Percentiles rank a stretch among this genome's conserved stretches.
Conservation (phyloP, 208 protist species). For the Wallacemonas sp. region DNA sequence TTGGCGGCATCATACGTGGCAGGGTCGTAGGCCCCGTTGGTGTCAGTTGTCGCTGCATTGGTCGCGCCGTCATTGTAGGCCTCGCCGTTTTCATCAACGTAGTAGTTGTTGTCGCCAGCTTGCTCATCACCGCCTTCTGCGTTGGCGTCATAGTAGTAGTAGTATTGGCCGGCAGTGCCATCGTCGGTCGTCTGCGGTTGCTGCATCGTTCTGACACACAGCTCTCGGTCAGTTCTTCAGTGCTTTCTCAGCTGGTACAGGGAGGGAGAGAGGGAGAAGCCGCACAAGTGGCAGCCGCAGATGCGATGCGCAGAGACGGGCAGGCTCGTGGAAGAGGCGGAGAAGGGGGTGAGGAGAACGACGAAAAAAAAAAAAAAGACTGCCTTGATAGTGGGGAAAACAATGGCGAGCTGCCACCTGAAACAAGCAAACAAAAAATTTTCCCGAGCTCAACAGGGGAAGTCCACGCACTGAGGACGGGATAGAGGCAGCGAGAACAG, state of each 20-base stretch:
- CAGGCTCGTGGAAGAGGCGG: not conserved
- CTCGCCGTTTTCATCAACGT: conserved; percentile 4
- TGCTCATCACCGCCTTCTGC: not conserved
- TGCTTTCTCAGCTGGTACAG: not conserved
- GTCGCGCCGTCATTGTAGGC: conserved; percentile 5
- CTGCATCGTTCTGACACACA: not conserved
- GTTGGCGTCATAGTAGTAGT: conserved; percentile 15
- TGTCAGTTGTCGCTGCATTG: conserved; percentile 2
- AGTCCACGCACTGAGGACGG: too few relatives aligned
- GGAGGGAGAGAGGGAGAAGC: too few relatives aligned
- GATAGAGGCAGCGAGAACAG: too few relatives aligned
- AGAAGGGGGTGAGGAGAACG: not conserved
- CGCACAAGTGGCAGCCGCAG: too few relatives aligned
- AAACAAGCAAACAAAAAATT: too few relatives aligned
- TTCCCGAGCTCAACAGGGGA: too few relatives aligned
- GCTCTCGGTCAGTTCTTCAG: not conserved
- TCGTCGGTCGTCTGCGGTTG: conserved; percentile 3
- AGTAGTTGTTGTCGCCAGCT: conserved; percentile 6
- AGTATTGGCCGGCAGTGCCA: conserved; percentile 2
- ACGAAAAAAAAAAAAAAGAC: not conserved
- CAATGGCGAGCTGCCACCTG: too few relatives aligned
- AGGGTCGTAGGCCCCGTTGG: not conserved
- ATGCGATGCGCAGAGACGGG: too few relatives aligned
- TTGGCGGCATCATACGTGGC: not conserved
- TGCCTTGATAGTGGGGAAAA: too few relatives aligned